These are phyloP conservation scores for Calonectria pseudoturangicola DNA, from an alignment of 2,329 filamentous ascomycete genomes.

Conservation along the genomic window DNA sequence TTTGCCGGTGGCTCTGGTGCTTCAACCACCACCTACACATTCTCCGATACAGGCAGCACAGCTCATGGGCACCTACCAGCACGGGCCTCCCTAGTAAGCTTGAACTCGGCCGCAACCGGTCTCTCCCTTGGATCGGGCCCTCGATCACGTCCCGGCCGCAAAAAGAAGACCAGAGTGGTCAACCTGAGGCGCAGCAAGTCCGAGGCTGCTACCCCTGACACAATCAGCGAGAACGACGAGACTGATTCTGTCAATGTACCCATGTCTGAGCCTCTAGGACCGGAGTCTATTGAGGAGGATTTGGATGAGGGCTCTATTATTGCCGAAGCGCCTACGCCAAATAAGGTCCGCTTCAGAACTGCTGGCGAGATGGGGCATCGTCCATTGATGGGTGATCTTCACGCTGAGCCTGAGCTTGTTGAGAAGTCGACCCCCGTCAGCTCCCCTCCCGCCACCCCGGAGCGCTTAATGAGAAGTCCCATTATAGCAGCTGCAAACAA, in stretches of 20 bases:
- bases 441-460: conserved; percentile 45
- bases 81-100: conserved; percentile 79
- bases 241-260: conserved; percentile 74
- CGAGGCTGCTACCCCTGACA: conserved; percentile 71
- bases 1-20: conserved; percentile 68
- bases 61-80: conserved; percentile 78
- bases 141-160: conserved; percentile 78
- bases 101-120: conserved; percentile 77
- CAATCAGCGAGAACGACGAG: conserved; percentile 70
- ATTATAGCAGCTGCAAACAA: conserved; percentile 45
- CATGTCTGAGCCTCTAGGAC: conserved; percentile 76
- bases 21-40: conserved; percentile 78
- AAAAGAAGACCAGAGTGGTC: conserved; percentile 89
- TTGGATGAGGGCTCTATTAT: conserved; percentile 68
- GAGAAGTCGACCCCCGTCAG: conserved; percentile 51
- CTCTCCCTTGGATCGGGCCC: conserved; percentile 78
- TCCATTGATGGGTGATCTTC: conserved; percentile 52
- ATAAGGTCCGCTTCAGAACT: conserved; percentile 65
- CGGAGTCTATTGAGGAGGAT: conserved; percentile 76
- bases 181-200: conserved; percentile 82
- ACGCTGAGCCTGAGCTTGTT: conserved; percentile 47
- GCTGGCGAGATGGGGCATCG: conserved; percentile 48
- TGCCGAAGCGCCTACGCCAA: conserved; percentile 54
- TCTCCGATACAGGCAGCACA: conserved; percentile 81
- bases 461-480: conserved; percentile 38